A percentile compares a stretch with the other conserved stretches of the same genome.
Evolutionary conservation across 345 rosid genomes (phyloP).

Genomic region (Hibiscus syriacus): DNA sequence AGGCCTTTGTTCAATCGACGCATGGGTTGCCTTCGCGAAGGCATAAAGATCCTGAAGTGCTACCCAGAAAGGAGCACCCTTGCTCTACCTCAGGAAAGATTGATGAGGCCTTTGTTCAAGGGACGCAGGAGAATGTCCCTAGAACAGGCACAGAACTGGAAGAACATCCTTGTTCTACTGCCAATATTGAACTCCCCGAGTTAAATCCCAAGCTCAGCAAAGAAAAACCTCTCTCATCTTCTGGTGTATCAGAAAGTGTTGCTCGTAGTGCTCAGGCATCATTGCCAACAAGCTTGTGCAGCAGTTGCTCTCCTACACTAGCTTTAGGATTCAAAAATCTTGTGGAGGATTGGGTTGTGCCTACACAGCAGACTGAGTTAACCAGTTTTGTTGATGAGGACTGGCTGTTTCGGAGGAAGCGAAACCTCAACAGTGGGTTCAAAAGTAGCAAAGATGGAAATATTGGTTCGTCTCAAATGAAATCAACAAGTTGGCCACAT

Average conservation of each 20-base stretch:
- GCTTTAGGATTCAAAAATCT: constrained; percentile 23
- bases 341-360: constrained; percentile 40
- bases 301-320: constrained; percentile 4
- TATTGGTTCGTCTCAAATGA: background rate
- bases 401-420: constrained; percentile 44
- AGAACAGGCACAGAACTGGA: constrained; percentile 1
- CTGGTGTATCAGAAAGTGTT: background rate
- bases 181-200: background rate
- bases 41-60: constrained; percentile 41
- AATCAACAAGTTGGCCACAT: constrained; percentile 22
- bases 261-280: background rate
- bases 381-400: constrained; percentile 22
- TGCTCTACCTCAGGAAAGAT: constrained; percentile 19
- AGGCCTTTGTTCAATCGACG: too few relatives aligned
- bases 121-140: background rate
- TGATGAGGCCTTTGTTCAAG: background rate
- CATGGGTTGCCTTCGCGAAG: too few relatives aligned
- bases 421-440: background rate
- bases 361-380: constrained; percentile 8
- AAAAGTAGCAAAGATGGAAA: constrained; percentile 3
- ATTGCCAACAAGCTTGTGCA: background rate
- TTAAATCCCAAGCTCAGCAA: constrained; percentile 7
- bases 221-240: background rate
- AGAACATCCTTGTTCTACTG: constrained; percentile 5
- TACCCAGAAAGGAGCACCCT: constrained; percentile 27